Base-by-base conservation (phyloP, 257 asterid species). In the Solanum clarkiae region DNA sequence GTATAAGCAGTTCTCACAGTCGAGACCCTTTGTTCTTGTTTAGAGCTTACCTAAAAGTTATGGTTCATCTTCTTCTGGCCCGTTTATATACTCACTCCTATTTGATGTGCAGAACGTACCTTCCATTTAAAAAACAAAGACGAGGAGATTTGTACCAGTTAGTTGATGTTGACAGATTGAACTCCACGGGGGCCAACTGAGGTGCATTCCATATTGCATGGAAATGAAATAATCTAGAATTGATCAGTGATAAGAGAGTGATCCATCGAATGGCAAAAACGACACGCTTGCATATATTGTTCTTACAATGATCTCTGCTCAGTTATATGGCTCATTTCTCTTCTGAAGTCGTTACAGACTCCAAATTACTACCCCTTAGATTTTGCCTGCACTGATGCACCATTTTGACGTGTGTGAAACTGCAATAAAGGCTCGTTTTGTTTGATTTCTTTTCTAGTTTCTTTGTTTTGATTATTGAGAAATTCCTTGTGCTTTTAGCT, bases 131-230 rank as follows among this genome's bases (percentile, higher is more conserved):
- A 89, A 91, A 65, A 85, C 98, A 95, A 87, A 90, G 93, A 24
- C 91, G 99, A 42, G 98, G 98, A 47, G 98, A 94, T 85, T 94
- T 95, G 74, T 95, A 95, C 90, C 94, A 94, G 89, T 90, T 95
- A 83, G 94, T 95, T 51, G 99, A 95, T 88, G 87, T 95, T 86
- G 90, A 91, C 83, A 92, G 98, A 85, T 89, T 91, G 83, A 84
- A 88, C 80, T 85, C 90, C 70, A 84, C 71, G 17, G 81, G 56
- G 42, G 62, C 88, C 70, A n/a, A 84, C 84, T 89, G 83, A 86
- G 81, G 65, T 44, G 44, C 62, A 77, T 75, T 81, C 59, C 13
- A 51, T 80, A 24, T 66, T 59, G 36, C 7, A 29, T 20, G 57
- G 15, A 15, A 69, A 65, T 69, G 51, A 65, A 80, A 40, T 56